Conservation (phyloP, 169 alveolate genomes). For the Cyclospora cayetanensis region DNA sequence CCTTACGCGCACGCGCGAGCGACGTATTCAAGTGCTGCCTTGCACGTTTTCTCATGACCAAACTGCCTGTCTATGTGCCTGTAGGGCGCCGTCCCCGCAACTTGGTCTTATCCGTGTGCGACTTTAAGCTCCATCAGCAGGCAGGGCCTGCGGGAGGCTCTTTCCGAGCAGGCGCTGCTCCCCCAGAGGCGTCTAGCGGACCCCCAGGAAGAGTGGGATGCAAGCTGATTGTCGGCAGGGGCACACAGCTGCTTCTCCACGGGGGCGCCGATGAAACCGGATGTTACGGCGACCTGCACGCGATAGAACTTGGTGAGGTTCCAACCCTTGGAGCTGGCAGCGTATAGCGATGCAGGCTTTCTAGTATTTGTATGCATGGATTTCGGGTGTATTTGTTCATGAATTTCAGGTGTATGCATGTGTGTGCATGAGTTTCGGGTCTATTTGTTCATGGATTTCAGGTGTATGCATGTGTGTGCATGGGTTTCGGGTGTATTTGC, state of each 20-base stretch:
- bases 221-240: not conserved
- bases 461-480: not conserved
- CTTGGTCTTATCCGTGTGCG: conserved; percentile 70
- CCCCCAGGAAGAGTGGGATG: not conserved
- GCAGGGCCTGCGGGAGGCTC: not conserved
- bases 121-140: conserved; percentile 24
- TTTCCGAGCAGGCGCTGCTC: not conserved
- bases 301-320: not conserved
- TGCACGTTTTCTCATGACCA: not conserved
- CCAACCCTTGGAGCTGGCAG: not conserved
- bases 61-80: not conserved
- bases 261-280: conserved; percentile 52
- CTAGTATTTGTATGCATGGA: not conserved
- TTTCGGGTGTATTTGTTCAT: not conserved
- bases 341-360: too few relatives aligned
- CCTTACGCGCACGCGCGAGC: not conserved
- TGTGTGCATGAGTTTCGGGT: not conserved
- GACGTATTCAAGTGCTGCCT: not conserved
- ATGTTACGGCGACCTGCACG: conserved; percentile 10
- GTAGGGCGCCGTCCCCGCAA: not conserved
- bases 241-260: conserved; percentile 52
- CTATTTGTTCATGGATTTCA: not conserved
- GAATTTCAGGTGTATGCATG: not conserved
- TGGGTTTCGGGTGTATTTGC: not conserved
- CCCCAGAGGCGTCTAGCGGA: not conserved